These are phyloP conservation scores for Monosporascus sp. DNA, from an alignment of 2,329 filamentous ascomycete genomes.

Conservation along the genomic window DNA sequence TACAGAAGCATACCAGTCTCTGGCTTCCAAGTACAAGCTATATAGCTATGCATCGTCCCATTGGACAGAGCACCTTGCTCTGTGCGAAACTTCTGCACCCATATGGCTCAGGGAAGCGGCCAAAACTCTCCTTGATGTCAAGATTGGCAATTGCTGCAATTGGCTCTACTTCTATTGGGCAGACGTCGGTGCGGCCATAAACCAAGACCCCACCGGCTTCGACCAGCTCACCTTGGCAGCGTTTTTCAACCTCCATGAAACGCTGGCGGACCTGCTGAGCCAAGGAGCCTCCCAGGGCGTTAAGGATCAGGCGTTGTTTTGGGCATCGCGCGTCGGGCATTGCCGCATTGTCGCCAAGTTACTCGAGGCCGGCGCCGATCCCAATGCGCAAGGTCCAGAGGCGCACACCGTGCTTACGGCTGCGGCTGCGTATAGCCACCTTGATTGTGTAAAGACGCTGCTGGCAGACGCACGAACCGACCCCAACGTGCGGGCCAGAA, in stretches of 20 bases:
- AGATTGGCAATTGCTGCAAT: constrained; percentile 18
- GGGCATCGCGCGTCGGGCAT: constrained; percentile 24
- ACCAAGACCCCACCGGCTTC: constrained; percentile 14
- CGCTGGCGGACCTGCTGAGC: constrained; percentile 14
- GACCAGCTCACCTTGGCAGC: constrained; percentile 21
- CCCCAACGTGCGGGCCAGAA: constrained; percentile 13
- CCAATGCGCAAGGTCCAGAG: constrained; percentile 9
- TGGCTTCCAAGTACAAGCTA: constrained; percentile 22
- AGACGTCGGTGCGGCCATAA: constrained; percentile 14
- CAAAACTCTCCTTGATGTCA: constrained; percentile 12
- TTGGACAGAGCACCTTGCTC: constrained; percentile 30
- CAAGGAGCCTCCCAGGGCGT: constrained; percentile 2
- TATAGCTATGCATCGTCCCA: constrained; percentile 31
- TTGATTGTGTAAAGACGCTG: constrained; percentile 20
- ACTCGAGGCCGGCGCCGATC: constrained; percentile 16
- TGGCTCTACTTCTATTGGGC: constrained; percentile 29
- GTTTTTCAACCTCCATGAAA: constrained; percentile 25
- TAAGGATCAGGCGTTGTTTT: constrained; percentile 22
- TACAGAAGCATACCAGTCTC: constrained; percentile 14
- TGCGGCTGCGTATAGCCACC: constrained; percentile 22
- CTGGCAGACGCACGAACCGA: constrained; percentile 19
- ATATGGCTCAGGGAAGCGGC: constrained; percentile 11
- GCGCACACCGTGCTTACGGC: constrained; percentile 23
- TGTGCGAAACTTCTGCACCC: constrained; percentile 14
- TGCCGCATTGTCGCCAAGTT: constrained; percentile 15